Conservation (phyloP, 768 basidiomycete species). For the Tricholoma saponaceum region DNA sequence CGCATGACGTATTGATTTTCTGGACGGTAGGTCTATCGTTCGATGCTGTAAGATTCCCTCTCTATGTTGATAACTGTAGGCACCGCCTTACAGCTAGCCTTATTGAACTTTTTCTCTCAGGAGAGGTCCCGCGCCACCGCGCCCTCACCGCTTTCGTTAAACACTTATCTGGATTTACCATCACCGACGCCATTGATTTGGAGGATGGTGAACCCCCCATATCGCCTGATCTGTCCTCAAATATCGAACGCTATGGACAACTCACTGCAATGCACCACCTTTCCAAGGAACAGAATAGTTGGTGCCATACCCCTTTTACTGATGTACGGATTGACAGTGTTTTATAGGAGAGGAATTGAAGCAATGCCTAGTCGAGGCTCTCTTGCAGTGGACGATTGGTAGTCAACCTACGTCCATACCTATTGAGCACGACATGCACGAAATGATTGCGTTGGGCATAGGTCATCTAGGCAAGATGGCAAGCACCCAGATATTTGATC, state of each 20-base stretch:
- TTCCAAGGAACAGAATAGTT: neutral
- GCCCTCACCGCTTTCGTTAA: constrained; percentile 14
- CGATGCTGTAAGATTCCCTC: constrained; percentile 2
- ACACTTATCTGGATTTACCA: constrained; percentile 13
- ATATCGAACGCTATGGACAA: constrained; percentile 7
- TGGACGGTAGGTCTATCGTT: constrained; percentile 11
- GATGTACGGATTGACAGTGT: neutral
- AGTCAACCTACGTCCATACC: constrained; percentile 8
- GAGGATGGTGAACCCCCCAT: constrained; percentile 11
- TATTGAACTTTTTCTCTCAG: constrained; percentile 15
- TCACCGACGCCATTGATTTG: constrained; percentile 15
- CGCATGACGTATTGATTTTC: constrained; percentile 16
- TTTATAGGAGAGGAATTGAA: constrained; percentile 4
- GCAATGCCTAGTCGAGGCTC: constrained; percentile 6
- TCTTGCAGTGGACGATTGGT: constrained; percentile 14
- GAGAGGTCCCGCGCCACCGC: constrained; percentile 14
- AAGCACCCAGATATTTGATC: neutral
- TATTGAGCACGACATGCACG: constrained; percentile 9
- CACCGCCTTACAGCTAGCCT: constrained; percentile 3
- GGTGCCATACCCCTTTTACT: neutral
- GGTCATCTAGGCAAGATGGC: constrained; percentile 5
- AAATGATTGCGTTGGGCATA: constrained; percentile 11
- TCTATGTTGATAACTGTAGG: constrained; percentile 5
- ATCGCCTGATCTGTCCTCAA: constrained; percentile 2
- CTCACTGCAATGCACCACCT: constrained; percentile 6